Base-by-base conservation (phyloP, 495 filamentous ascomycete genomes). In the Lasiosphaeris hirsuta region DNA sequence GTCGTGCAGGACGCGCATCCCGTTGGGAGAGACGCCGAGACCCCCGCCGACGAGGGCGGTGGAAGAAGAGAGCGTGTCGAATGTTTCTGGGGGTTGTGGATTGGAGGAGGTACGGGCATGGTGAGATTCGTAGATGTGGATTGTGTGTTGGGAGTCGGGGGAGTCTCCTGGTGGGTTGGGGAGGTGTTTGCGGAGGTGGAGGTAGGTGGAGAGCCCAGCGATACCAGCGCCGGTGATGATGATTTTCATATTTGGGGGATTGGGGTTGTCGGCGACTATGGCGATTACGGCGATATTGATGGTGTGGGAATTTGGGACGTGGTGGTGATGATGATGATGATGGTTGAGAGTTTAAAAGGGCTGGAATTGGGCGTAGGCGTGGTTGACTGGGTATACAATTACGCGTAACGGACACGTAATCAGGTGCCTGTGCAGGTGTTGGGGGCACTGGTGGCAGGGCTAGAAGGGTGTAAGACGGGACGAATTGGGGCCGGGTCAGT, bases 161-260 rank as follows among this genome's bases (percentile, higher is more conserved):
- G 17, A 54, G 18, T 30, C 23, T 30, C 23, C 23, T 33, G 46
- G 56, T n/a, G 57, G 44, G 19, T 23, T 19, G 33, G 75, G 74
- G 10, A 83, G 71, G 63, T 78, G 70, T 54, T 82, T 80, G 43
- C 67, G 67, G 10, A 84, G 73, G 34, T 67, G 66, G n/a, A 82
- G 71, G 53, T 81, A 81, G 37, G 69, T 66, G 7, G 76, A 46
- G 15, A 77, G 72, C 35, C 81, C 81, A 42, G 70, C 62, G 56
- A 83, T 78, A 41, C 81, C 81, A 40, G 65, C 80, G 45, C 81
- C 81, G 19, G 82, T 64, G 30, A 84, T 81, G 52, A 78, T 71
- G 53, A 84, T 78, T 57, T 78, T 80, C 81, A 82, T 83, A 39
- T 40, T 51, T 30, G 23, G 23, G 23, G 23, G 23, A 30, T 30